phyloP scores from a whole-genome alignment of 2,329 filamentous ascomycete genomes.

The Fusarium proliferatum region DNA sequence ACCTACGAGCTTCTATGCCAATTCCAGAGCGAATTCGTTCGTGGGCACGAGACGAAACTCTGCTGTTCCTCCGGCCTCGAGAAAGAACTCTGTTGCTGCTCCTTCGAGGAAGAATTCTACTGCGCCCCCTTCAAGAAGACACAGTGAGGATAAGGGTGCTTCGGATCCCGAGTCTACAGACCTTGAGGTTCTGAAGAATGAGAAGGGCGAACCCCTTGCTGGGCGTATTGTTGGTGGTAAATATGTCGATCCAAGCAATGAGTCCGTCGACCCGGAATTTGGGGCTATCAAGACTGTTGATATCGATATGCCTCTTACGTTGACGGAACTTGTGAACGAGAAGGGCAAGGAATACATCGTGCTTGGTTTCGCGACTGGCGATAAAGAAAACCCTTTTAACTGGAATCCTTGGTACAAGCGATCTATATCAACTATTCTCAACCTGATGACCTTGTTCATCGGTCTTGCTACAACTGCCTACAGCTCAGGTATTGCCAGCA shows the following conservation, averaged over 20 bases:
- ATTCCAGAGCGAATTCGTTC: slow-evolving; percentile 35
- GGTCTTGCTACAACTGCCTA: slow-evolving; percentile 38
- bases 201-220: slow-evolving; percentile 21
- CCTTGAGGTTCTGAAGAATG: slow-evolving; percentile 27
- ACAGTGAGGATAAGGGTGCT: slow-evolving; percentile 19
- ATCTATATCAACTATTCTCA: slow-evolving; percentile 38
- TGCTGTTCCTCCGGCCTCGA: background rate
- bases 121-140: background rate
- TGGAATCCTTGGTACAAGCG: slow-evolving; percentile 42
- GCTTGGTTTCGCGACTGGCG: slow-evolving; percentile 35
- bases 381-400: slow-evolving; percentile 40
- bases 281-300: slow-evolving; percentile 36
- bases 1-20: slow-evolving; percentile 37
- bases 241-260: slow-evolving; percentile 30
- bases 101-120: slow-evolving; percentile 27
- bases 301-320: slow-evolving; percentile 35
- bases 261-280: slow-evolving; percentile 27
- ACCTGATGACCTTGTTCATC: slow-evolving; percentile 39
- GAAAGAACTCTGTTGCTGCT: slow-evolving; percentile 19
- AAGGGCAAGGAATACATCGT: slow-evolving; percentile 38
- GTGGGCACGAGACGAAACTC: slow-evolving; percentile 26
- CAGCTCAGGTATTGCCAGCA: slow-evolving; percentile 36
- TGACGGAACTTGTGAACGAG: slow-evolving; percentile 31
- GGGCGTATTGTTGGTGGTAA: slow-evolving; percentile 38
- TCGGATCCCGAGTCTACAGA: slow-evolving; percentile 32